phyloP scores from a whole-genome alignment of 345 rosid species.

The Hirschfeldia incana region DNA sequence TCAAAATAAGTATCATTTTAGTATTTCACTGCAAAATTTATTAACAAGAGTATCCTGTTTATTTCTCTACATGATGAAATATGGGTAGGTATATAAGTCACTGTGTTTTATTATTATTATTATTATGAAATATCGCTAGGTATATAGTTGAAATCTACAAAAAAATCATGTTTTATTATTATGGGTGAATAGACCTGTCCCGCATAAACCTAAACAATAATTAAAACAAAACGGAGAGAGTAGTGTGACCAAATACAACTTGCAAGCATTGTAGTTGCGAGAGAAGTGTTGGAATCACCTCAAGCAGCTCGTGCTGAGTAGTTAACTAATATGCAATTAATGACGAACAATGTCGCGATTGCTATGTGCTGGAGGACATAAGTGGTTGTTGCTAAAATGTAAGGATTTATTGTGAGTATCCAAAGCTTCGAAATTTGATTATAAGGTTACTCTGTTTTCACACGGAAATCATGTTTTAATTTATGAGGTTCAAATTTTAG shows the following conservation, averaged over 20 bases:
- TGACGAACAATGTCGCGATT: background rate
- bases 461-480: background rate
- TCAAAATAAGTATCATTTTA: too few relatives aligned
- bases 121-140: too few relatives aligned
- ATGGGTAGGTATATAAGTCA: too few relatives aligned
- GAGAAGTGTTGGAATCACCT: background rate
- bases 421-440: background rate
- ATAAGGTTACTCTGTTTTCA: background rate
- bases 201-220: too few relatives aligned
- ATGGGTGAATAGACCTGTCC: too few relatives aligned
- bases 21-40: too few relatives aligned
- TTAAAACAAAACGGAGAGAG: too few relatives aligned
- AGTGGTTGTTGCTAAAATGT: background rate
- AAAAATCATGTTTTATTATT: too few relatives aligned
- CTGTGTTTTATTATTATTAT: too few relatives aligned
- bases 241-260: background rate
- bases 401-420: background rate
- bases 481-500: background rate
- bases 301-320: background rate
- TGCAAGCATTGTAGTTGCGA: background rate
- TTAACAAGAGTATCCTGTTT: too few relatives aligned
- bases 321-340: background rate
- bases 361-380: background rate
- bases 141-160: too few relatives aligned
- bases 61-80: too few relatives aligned